Conservation (phyloP, 768 basidiomycete genomes). For the Calocera cornea region DNA sequence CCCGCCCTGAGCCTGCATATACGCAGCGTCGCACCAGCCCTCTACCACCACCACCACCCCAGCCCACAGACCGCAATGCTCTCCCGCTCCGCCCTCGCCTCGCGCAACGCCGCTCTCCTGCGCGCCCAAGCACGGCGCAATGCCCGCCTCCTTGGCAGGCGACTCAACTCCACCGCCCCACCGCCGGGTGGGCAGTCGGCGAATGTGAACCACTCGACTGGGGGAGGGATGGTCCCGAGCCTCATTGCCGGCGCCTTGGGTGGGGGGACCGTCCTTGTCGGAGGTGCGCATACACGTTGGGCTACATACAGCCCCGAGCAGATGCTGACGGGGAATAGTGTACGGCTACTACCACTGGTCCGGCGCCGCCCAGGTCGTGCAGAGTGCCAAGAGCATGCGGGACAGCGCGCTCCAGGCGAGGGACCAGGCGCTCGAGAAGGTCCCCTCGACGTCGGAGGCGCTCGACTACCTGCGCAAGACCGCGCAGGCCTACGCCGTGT, state of each 20-base stretch:
- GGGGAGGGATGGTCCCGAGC: conserved; percentile 13
- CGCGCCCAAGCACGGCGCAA: not conserved
- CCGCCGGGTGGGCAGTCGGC: too few relatives aligned
- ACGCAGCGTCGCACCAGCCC: too few relatives aligned
- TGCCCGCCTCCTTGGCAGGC: not conserved
- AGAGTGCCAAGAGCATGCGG: conserved; percentile 23
- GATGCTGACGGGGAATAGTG: conserved; percentile 17
- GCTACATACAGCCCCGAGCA: not conserved
- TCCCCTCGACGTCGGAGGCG: conserved; percentile 24
- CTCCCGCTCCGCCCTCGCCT: not conserved
- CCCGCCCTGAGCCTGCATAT: too few relatives aligned
- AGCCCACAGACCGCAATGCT: not conserved
- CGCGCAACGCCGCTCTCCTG: not conserved
- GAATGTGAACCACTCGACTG: too few relatives aligned
- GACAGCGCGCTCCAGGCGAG: conserved; percentile 20
- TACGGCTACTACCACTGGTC: conserved; percentile 34
- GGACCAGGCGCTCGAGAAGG: conserved; percentile 18
- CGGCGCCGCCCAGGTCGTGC: conserved; percentile 27
- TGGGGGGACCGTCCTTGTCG: conserved; percentile 21
- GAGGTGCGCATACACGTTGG: conserved; percentile 16
- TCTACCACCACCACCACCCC: too few relatives aligned
- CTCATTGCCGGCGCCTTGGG: conserved; percentile 23
- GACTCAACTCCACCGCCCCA: too few relatives aligned
- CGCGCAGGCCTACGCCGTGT: conserved; percentile 30
- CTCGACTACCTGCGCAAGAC: conserved; percentile 29